phyloP scores from a whole-genome alignment of 257 asterid genomes.

The Penstemon eatonii region DNA sequence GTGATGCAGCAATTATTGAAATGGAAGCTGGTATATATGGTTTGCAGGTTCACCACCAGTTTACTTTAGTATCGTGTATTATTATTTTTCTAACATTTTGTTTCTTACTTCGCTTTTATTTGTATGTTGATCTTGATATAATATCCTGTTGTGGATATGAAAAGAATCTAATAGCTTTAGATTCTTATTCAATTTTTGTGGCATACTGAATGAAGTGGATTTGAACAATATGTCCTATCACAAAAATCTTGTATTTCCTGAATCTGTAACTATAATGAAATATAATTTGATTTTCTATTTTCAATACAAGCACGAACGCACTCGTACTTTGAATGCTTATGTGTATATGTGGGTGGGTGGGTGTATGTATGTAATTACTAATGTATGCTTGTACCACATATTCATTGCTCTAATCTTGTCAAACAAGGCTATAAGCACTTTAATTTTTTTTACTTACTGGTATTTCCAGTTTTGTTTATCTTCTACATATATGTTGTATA shows the following conservation, averaged over 20 bases:
- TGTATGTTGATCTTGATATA: background rate
- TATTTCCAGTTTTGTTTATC: background rate
- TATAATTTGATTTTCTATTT: background rate
- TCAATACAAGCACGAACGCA: background rate
- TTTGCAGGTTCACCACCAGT: constrained; percentile 60
- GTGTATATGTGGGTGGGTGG: background rate
- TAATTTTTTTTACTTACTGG: background rate
- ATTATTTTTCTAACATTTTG: constrained; percentile 14
- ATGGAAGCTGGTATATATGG: constrained; percentile 76
- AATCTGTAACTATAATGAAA: background rate
- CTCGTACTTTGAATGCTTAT: background rate
- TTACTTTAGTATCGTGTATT: constrained; percentile 12
- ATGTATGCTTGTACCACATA: background rate
- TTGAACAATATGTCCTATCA: background rate
- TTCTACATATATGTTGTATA: background rate
- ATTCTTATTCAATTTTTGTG: background rate
- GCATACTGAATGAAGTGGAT: background rate
- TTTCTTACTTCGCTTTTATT: background rate
- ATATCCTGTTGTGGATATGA: background rate
- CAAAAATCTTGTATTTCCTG: background rate
- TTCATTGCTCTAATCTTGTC: background rate
- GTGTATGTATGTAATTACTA: background rate
- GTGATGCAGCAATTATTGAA: constrained; percentile 64
- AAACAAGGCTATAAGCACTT: background rate
- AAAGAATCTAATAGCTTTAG: background rate